Conservation (phyloP, 495 filamentous ascomycete genomes). For the Jackrogersella multiformis region DNA sequence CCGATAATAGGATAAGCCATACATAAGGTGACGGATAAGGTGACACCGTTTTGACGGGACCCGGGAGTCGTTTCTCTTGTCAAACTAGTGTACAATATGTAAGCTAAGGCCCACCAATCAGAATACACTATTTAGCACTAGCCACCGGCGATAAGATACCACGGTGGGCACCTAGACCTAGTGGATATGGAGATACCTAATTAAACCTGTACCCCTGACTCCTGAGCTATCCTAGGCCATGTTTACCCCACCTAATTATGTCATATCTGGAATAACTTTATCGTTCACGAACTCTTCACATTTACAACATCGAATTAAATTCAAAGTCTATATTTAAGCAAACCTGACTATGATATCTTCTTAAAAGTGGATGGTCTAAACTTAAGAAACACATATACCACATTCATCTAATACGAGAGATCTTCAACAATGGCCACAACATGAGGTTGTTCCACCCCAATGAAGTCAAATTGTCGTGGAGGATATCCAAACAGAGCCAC, state of each 20-base stretch:
- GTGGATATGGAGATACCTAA: too few relatives aligned
- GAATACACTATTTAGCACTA: not conserved
- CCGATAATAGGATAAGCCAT: too few relatives aligned
- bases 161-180: too few relatives aligned
- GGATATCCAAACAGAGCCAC: too few relatives aligned
- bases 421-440: not conserved
- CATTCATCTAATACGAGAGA: too few relatives aligned
- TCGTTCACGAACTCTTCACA: not conserved
- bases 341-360: slow-evolving; percentile 4
- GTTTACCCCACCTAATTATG: not conserved
- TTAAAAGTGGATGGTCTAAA: not conserved
- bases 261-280: not conserved
- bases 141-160: slow-evolving; percentile 11
- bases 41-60: slow-evolving; percentile 5
- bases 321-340: slow-evolving; percentile 5
- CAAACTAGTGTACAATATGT: too few relatives aligned
- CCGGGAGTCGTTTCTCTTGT: slow-evolving; percentile 5
- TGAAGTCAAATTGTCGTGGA: slow-evolving; percentile 5
- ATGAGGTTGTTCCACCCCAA: slow-evolving; percentile 10
- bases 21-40: slow-evolving; percentile 3
- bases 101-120: slow-evolving; percentile 13
- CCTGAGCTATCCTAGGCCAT: not conserved
- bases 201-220: not conserved
- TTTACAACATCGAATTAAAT: too few relatives aligned
- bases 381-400: too few relatives aligned